Percentiles rank a stretch among this genome's conserved stretches.
phyloP scores from a whole-genome alignment of 768 basidiomycete species.

The Solioccasus polychromus region DNA sequence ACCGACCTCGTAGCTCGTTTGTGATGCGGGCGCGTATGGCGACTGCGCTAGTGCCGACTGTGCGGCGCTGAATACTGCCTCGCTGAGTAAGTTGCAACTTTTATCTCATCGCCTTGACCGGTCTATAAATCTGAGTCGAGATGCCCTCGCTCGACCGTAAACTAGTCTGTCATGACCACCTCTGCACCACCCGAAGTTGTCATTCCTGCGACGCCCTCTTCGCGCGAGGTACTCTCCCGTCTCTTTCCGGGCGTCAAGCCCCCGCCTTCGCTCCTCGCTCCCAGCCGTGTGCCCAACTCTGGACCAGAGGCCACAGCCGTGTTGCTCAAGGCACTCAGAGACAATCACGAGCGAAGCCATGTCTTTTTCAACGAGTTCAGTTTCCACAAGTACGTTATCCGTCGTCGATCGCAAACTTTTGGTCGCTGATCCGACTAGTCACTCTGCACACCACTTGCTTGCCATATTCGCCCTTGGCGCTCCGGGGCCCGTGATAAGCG shows the following conservation, averaged over 20 bases:
- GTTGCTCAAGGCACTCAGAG: slow-evolving; percentile 40
- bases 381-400: slow-evolving; percentile 29
- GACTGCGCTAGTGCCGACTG: background rate
- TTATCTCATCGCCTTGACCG: background rate
- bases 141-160: background rate
- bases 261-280: slow-evolving; percentile 36
- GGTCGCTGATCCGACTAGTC: slow-evolving; percentile 33
- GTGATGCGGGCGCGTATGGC: no score
- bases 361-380: slow-evolving; percentile 47
- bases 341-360: slow-evolving; percentile 54
- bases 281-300: slow-evolving; percentile 35
- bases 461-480: slow-evolving; percentile 64
- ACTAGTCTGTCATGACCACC: slow-evolving; percentile 16
- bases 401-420: background rate
- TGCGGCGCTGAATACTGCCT: background rate
- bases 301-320: slow-evolving; percentile 38
- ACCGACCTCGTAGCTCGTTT: no score
- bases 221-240: slow-evolving; percentile 18
- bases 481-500: slow-evolving; percentile 35
- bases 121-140: slow-evolving; percentile 9
- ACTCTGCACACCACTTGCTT: slow-evolving; percentile 55
- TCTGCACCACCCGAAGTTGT: slow-evolving; percentile 26
- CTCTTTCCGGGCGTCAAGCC: slow-evolving; percentile 32
- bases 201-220: slow-evolving; percentile 20
- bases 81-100: background rate